Evolutionary conservation across 2,329 filamentous ascomycete species (phyloP), one percentile per base, ranked within the genome.

Genomic region (Calonectria hawksworthii): DNA sequence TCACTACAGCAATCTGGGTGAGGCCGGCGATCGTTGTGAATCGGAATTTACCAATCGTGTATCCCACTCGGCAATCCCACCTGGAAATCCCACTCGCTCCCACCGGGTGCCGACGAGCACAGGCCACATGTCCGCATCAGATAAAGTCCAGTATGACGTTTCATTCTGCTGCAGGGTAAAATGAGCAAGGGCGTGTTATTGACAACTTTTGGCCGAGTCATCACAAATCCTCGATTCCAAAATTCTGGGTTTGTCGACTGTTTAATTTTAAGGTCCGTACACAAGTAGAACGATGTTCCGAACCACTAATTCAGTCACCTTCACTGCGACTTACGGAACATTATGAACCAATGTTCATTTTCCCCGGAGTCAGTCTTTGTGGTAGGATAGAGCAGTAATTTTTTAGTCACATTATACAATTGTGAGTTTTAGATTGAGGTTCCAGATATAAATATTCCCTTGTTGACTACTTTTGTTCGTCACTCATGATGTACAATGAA

Each of bases 61-160:
- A 63, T 63, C 56, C 56, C 56, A 63, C 56, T 63, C 56, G 34
- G 36, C 56, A 28, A 63, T 63, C 56, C 56, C 56, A 63, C 56
- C 21, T 10, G 11, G 44, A 47, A 23, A 44, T 44, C 44, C 44
- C 44, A 47, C 44, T 3, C 10, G 4, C 26, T 63, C 34, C 34
- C 56, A 63, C 56, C 4, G 41, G 5, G 28, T 11, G 14, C 56
- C 56, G 34, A 41, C 4, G 16, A 41, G 23, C 23, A 63, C 28
- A 21, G 52, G 4, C 52, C 52, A 56, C 21, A 56, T 32, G 18
- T 41, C 38, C 38, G 14, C 38, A 4, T 41, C 16, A 41, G 38
- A 18, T 18, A 21, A 7, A 14, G 18, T 44, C 41, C 18, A 21
- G 38, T 7, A 7, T 2, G 41, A 21, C 41, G 21, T 44, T n/a